Conservation (phyloP, 2,329 filamentous ascomycete species). For the Cyphellophora attinorum region DNA sequence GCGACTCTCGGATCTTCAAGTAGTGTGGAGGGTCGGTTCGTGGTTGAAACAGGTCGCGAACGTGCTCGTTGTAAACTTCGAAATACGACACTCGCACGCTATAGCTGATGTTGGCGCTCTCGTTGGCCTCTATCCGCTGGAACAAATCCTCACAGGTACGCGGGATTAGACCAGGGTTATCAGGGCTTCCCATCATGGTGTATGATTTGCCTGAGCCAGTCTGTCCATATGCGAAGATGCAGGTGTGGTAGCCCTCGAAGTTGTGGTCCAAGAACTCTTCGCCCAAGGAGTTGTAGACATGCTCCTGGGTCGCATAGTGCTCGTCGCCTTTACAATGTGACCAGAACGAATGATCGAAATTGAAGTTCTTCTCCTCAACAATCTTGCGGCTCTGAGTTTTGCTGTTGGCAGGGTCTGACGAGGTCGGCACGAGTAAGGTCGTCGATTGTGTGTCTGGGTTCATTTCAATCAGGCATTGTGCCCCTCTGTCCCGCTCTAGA, state of each 20-base stretch:
- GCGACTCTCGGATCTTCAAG: constrained; percentile 93
- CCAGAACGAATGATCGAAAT: constrained; percentile 98
- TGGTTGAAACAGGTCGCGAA: constrained; percentile 82
- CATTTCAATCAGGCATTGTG: constrained; percentile 85
- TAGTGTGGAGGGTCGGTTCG: constrained; percentile 75
- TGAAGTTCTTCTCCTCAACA: constrained; percentile 81
- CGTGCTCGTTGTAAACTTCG: constrained; percentile 98
- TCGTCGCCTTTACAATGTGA: constrained; percentile 70
- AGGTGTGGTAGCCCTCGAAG: constrained; percentile 98
- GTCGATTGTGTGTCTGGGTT: constrained; percentile 79
- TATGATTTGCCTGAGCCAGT: constrained; percentile 97
- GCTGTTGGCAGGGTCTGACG: constrained; percentile 35
- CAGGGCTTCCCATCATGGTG: constrained; percentile 86
- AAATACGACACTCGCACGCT: constrained; percentile 97
- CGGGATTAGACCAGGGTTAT: constrained; percentile 84
- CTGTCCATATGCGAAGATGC: constrained; percentile 97
- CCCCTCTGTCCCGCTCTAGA: constrained; percentile 69
- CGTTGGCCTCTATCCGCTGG: constrained; percentile 75
- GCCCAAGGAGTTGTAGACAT: constrained; percentile 87
- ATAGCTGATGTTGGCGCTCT: constrained; percentile 87
- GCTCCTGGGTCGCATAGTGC: constrained; percentile 85
- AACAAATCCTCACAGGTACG: constrained; percentile 94
- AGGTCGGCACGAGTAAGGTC: constrained; percentile 61
- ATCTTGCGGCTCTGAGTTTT: constrained; percentile 61
- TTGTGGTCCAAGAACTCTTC: constrained; percentile 98